phyloP scores from a whole-genome alignment of 257 asterid species.

The Capsicum rhomboideum region DNA sequence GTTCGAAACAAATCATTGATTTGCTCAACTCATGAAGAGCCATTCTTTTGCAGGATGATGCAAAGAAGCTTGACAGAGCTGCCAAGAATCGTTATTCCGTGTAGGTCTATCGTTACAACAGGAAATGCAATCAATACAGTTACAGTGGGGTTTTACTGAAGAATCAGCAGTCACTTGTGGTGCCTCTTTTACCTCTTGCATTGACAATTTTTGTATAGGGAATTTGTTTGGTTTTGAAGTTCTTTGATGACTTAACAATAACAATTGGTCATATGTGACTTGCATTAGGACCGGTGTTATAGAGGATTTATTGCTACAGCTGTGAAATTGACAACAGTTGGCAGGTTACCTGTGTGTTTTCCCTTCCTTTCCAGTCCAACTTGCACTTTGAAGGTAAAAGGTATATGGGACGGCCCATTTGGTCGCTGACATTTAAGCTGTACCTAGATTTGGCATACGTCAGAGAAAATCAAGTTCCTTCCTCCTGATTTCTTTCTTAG shows the following conservation, averaged over 20 bases:
- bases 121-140: not conserved
- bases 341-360: not conserved
- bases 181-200: not conserved
- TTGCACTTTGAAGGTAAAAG: not conserved
- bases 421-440: not conserved
- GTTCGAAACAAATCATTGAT: not conserved
- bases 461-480: not conserved
- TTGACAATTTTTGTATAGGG: not conserved
- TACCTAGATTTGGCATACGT: not conserved
- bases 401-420: not conserved
- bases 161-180: not conserved
- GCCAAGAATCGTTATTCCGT: slow-evolving; percentile 59
- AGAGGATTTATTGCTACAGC: not conserved
- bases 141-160: not conserved
- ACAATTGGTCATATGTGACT: not conserved
- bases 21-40: not conserved
- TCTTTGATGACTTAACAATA: not conserved
- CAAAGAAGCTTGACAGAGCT: slow-evolving; percentile 44
- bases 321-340: not conserved
- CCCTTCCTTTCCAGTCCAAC: not conserved
- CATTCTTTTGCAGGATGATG: slow-evolving; percentile 53
- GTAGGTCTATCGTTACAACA: slow-evolving; percentile 11
- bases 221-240: not conserved
- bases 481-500: not conserved
- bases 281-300: not conserved